Evolutionary conservation across 441 rosid genomes (phyloP), one percentile per base, ranked within the genome.

Genomic region (Hypseocharis bilobata): DNA sequence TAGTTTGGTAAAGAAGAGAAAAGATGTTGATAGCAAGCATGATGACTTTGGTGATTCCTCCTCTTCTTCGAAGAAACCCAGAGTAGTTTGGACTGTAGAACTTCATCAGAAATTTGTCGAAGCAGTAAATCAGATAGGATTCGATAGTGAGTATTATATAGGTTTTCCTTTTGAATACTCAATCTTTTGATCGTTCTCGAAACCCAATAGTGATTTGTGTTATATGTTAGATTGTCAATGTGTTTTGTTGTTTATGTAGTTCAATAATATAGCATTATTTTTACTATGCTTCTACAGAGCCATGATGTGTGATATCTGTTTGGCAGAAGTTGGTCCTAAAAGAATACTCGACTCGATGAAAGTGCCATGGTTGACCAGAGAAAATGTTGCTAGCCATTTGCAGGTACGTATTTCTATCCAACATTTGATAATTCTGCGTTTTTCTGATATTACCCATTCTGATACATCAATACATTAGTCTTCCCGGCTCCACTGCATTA

Each of bases 311-410:
- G 26, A 61, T 71, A 60, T 81, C 70, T 81, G 67, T 82, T 77
- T 83, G 80, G 80, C 86, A 93, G 99, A 83, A 73, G 90, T 85
- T 60, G 87, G 88, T 66, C 92, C 92, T 28, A 87, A 87, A 78
- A 85, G 82, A 76, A 87, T 87, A 68, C 83, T 87, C 23, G 89
- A 87, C 61, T 78, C 85, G 81, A 87, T 87, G 92, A 82, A 85
- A 65, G 87, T 87, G 54, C 86, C 86, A 6, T 81, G 92, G 89
- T 66, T 87, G 77, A 83, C 88, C 6, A 78, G 92, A 44, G 92
- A 87, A 76, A 87, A 85, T 36, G 86, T 87, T 22, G 92, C 92
- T n/a, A 87, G 92, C 76, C 92, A 87, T 66, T 79, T 87, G 30
- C 92, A 87, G 84, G 92, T 87, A 47, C 44, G 63, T 44, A 22